Base-by-base conservation (phyloP, 768 basidiomycete genomes). In the Mycena rosella region DNA sequence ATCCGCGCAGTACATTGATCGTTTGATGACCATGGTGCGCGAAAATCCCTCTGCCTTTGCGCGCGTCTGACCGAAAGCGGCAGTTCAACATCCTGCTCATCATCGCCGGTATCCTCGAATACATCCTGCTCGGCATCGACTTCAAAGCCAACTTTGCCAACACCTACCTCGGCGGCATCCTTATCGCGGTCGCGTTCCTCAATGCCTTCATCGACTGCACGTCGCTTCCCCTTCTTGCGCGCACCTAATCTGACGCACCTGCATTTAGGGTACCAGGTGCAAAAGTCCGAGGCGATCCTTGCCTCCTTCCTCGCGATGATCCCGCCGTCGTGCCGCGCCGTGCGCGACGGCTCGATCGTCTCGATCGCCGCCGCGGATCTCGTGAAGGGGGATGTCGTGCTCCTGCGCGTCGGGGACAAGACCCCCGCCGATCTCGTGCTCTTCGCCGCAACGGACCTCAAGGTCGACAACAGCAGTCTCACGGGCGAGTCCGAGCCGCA, bases 231-330 rank as follows among this genome's bases (percentile, higher is more conserved):
- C 20, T 51, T 22, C 38, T 36, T 54, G 13, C 22, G 29, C 40
- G 13, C 40, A 56, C 2, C 20, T 10, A 34, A 24, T 40, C 42
- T 60, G 7, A 68, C 57, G 17, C 34, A 20, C 7, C 30, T 26
- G 45, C n/a, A 18, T 57, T 32, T 36, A 71, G 70, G 70, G 70
- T 86, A 86, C 75, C 90, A 91, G 79, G 84, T 91, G 32, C 90
- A 91, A 78, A 91, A 91, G 73, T 90, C 89, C 11, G 90, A 91
- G 74, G 89, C 89, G 42, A 91, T 91, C 70, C 81, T 91, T 5
- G 89, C 89, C 5, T 89, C 88, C 2, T 91, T 91, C 80, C 80
- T 91, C 36, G 90, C 90, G 13, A 88, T 91, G 88, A 91, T 91
- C 55, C 90, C 90, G 18, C 90, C 90, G 0, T 83, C 88, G 10